phyloP scores from a whole-genome alignment of 805 yeast species.

The Cyberlindnera mrakii region DNA sequence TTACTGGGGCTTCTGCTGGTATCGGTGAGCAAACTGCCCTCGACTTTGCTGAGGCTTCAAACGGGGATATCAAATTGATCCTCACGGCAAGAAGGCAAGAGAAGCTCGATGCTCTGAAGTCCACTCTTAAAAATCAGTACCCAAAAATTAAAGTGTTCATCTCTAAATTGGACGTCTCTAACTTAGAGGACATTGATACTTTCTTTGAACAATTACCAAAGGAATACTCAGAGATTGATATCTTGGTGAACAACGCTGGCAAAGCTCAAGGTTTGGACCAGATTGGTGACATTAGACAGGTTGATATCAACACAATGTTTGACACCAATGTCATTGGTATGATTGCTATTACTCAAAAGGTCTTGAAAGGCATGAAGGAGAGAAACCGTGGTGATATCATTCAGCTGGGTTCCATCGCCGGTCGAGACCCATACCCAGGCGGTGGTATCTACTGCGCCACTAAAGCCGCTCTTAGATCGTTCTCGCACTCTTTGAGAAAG shows the following conservation, averaged over 20 bases:
- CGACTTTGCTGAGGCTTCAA: conserved; percentile 75
- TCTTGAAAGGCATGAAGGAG: conserved; percentile 63
- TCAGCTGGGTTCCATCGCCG: conserved; percentile 76
- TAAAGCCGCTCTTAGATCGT: conserved; percentile 68
- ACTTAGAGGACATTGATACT: conserved; percentile 41
- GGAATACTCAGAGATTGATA: conserved; percentile 56
- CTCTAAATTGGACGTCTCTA: conserved; percentile 51
- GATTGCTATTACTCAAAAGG: conserved; percentile 74
- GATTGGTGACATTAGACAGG: conserved; percentile 61
- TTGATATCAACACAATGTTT: conserved; percentile 72
- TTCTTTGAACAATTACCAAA: conserved; percentile 49
- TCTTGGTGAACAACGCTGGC: conserved; percentile 69
- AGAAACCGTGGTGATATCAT: conserved; percentile 69
- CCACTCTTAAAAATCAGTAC: conserved; percentile 39
- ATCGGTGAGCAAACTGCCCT: conserved; percentile 89
- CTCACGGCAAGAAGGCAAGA: conserved; percentile 75
- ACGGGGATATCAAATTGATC: conserved; percentile 64
- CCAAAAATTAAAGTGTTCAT: conserved; percentile 40
- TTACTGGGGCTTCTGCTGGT: conserved; percentile 95
- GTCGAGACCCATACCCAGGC: conserved; percentile 75
- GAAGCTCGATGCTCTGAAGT: conserved; percentile 45
- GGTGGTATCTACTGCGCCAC: conserved; percentile 76
- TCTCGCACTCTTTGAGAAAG: conserved; percentile 65
- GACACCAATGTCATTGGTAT: conserved; percentile 85
- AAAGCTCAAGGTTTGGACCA: conserved; percentile 76